Evolutionary conservation across 805 yeast genomes (phyloP), one percentile per base, ranked within the genome.

Genomic region (Ascoidea asiatica): DNA sequence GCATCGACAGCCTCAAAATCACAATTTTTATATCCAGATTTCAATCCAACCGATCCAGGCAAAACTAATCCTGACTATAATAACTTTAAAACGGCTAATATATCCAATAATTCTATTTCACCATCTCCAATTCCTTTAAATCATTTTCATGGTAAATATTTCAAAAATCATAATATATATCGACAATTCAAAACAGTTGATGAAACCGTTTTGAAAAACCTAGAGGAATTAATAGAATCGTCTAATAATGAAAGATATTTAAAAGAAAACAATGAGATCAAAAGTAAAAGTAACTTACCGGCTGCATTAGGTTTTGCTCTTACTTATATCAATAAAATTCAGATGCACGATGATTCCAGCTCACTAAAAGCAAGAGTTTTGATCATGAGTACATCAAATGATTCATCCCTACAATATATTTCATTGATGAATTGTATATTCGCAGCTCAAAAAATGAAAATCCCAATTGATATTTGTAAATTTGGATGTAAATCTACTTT

Each of bases 341-440:
- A 77, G 7, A 72, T 68, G 21, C 62, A 73, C 18, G 75, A 73
- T 11, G 70, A 64, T 15, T 56, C 55, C 21, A 50, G 61, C 3
- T 54, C 70, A 39, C 59, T 83, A 46, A 79, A 81, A 42, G 79
- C 96, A 0, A 70, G 89, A 41, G 64, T 82, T 5, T 53, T 84
- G 48, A 69, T 80, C 11, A 58, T 83, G 3, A 76, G 79, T 47
- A 72, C 87, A 21, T 77, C 81, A 50, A 86, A 78, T 49, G 88
- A 86, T 53, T 79, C 77, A 45, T 77, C 87, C 4, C 67, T 86
- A 43, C 86, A 85, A 46, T 94, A 92, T 59, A 85, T 90, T 39
- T 84, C 97, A 4, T 79, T 87, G 39, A 92, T 92, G 97, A 92
- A 92, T 61, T 73, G 92, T 48, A 90, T 92, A 23, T 92, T 92